Evolutionary conservation across 805 yeast genomes (phyloP).

Genomic region (Yarrowia sp.): DNA sequence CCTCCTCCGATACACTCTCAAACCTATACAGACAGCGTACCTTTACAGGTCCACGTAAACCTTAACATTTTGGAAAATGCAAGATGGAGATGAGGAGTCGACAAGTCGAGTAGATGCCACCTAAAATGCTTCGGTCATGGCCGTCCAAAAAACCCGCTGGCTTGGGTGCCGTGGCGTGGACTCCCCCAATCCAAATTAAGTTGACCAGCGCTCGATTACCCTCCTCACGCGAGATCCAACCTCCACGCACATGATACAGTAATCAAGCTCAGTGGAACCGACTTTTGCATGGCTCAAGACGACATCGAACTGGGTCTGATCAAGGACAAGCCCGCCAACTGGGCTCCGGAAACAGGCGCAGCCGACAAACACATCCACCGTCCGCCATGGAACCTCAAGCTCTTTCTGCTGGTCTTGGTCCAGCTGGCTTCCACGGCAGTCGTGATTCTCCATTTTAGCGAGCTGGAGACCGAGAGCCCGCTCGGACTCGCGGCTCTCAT

Average conservation of each 20-base stretch:
- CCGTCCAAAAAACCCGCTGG: too few species aligned
- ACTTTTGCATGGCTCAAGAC: constrained; percentile 8
- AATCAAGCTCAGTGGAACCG: not conserved
- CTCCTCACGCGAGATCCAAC: constrained; percentile 20
- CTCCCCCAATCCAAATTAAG: not conserved
- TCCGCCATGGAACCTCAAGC: constrained; percentile 11
- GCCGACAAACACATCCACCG: not conserved
- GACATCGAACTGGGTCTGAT: constrained; percentile 22
- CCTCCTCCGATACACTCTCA: too few species aligned
- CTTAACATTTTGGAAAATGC: not conserved
- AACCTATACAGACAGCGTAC: too few species aligned
- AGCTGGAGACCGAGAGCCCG: constrained; percentile 4
- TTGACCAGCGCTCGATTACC: constrained; percentile 6
- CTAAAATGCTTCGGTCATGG: too few species aligned
- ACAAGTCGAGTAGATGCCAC: too few species aligned
- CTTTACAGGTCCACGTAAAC: too few species aligned
- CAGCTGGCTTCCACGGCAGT: not conserved
- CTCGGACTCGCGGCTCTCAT: constrained; percentile 17
- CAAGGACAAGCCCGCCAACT: constrained; percentile 23
- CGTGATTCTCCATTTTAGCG: constrained; percentile 2
- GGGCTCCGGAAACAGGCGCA: not conserved
- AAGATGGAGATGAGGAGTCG: too few species aligned
- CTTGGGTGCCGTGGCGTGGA: too few species aligned
- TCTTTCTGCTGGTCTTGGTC: not conserved
- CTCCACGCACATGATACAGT: not conserved